Conservation (phyloP, 345 rosid species). For the Carallia brachiata region DNA sequence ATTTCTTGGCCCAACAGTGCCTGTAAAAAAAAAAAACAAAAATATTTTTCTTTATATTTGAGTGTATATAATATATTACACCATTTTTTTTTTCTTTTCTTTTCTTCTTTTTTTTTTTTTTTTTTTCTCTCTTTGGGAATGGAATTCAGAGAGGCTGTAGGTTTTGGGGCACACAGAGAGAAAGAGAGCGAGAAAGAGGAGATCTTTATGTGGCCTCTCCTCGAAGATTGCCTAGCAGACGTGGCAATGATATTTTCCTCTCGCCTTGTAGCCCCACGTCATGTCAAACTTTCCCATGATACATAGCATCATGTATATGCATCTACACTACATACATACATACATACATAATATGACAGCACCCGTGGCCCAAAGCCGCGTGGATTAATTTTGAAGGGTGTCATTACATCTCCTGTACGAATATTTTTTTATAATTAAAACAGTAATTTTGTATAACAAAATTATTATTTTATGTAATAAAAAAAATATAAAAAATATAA, state of each 20-base stretch:
- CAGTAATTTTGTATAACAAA: no score
- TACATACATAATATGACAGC: not conserved
- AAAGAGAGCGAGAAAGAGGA: conserved; percentile 16
- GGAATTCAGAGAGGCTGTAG: not conserved
- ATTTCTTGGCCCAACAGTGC: not conserved
- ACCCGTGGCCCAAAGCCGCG: no score
- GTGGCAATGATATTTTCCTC: conserved; percentile 77
- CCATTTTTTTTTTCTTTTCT: not conserved
- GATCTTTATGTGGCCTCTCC: conserved; percentile 49
- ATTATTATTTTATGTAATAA: no score
- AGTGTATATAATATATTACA: not conserved
- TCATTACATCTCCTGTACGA: no score
- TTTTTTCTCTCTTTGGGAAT: not conserved
- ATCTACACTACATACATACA: not conserved
- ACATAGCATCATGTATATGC: not conserved
- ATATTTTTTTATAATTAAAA: no score
- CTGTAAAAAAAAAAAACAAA: not conserved
- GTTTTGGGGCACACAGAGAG: not conserved
- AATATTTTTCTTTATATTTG: not conserved
- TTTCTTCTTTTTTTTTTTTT: not conserved
- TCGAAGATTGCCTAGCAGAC: conserved; percentile 31
- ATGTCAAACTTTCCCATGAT: not conserved
- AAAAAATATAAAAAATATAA: no score
- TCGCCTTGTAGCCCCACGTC: conserved; percentile 44
- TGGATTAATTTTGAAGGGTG: no score